Base-by-base conservation (phyloP, 345 rosid genomes). In the Nasturtium officinale region DNA sequence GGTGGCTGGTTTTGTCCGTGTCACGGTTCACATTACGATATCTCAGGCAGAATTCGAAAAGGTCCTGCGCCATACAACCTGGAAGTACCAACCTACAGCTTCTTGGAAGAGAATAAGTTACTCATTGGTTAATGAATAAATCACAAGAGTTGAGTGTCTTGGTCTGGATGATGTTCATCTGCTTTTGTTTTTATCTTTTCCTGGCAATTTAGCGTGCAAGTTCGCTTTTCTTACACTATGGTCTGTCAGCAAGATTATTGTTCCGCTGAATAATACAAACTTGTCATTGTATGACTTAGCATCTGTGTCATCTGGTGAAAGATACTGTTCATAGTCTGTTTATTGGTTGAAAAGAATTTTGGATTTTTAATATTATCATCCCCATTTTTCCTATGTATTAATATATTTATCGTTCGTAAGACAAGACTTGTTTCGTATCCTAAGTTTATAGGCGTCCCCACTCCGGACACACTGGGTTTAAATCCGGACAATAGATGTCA, bases 1-100 rank as follows among this genome's bases (percentile, higher is more conserved):
- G 98, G 96, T 1, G 98, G 98, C 5, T 93, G 98, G 98, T 93
- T 90, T 77, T 90, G 98, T 72, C 97, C 98, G 5, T 92, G 97
- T 81, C 98, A 92, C 26, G 98, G 98, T 5, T 93, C 97, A 3
- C 98, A 93, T 68, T 93, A 93, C n/a, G 98, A 93, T 73, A 73
- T 93, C 77, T 93, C 98, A 11, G 97, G 98, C 17, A 83, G 97
- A 81, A 89, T 93, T 29, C 84, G 98, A 48, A 93, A 93, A 83
- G 97, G 98, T 18, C 97, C 98, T n/a, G 98, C 98, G 7, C 98
- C 97, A 1, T 93, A 80, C 70, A 90, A 93, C 63, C 81, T 93
- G 78, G 97, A 93, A 78, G 97, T 93, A 23, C 98, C 98, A 21
- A 86, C 92, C 30, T 93, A 90, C 82, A 76, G 82, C 83, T 93